Evolutionary conservation across 352 stramenopile genomes (phyloP), one percentile per base, ranked within the genome.

Genomic region (Phytophthora quininea): DNA sequence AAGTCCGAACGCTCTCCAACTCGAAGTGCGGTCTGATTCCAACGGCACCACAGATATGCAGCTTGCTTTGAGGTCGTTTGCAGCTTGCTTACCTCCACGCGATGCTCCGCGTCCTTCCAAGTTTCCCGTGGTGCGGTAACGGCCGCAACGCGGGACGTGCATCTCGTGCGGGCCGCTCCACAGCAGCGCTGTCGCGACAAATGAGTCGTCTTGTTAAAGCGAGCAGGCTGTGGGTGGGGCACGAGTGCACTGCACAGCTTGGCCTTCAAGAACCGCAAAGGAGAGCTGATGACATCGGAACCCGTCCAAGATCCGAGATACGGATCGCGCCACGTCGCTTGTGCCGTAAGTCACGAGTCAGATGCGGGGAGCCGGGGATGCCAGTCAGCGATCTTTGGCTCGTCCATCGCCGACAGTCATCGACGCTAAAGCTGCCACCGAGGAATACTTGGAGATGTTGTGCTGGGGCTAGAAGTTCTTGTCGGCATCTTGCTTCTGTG

Each of bases 31-130:
- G 6, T 55, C 49, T 55, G 49, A 55, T 55, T 55, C 30, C 24
- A 40, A 54, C 33, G 48, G 29, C 14, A 49, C 51, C 33, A 58
- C n/a, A 58, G 35, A 57, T 27, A 48, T 58, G 51, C 51, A 58
- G 14, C 35, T 15, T 15, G 38, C 38, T 46, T 27, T 9, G 42
- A 48, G 42, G 42, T 48, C 35, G 35, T 15, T 27, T 27, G 24
- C 37, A 3, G 52, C 24, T 58, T 49, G 52, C 52, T 58, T 57
- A 48, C 27, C 49, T 32, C 24, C 19, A 24, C 19, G 19, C 19
- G 19, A 24, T 24, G 19, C 19, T 24, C 19, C 19, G 19, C 19
- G 19, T 24, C 19, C 19, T 24, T 24, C 19, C 19, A 40, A 40
- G 35, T 11, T 40, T 6, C 6, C 35, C 35, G 35, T 11, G 6